Percentiles rank a stretch among this genome's conserved stretches.
phyloP scores from a whole-genome alignment of 805 yeast species.

The Wickerhamiella occidentalis region DNA sequence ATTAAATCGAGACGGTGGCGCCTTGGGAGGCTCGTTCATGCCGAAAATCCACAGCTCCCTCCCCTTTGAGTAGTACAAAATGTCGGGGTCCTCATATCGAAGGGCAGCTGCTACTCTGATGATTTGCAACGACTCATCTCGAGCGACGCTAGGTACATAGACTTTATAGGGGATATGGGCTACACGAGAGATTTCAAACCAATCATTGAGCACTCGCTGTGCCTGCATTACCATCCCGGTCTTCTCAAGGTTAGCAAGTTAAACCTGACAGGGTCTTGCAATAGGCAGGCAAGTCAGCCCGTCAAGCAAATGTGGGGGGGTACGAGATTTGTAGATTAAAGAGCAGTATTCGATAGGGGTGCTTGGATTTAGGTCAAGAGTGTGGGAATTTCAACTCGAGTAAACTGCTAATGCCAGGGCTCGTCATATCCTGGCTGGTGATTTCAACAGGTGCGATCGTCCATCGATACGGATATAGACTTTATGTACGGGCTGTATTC shows the following conservation, averaged over 20 bases:
- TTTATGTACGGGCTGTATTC: too few species aligned
- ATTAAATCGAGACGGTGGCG: constrained; percentile 4
- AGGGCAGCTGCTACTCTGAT: constrained; percentile 18
- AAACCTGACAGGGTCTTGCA: not conserved
- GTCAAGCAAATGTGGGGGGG: too few species aligned
- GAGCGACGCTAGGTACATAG: not conserved
- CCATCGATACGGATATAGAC: too few species aligned
- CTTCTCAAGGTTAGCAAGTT: too few species aligned
- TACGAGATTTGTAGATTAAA: too few species aligned
- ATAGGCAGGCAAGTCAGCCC: too few species aligned
- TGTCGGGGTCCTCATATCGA: constrained; percentile 13
- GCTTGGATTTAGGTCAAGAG: too few species aligned
- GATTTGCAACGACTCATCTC: not conserved
- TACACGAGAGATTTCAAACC: constrained; percentile 16
- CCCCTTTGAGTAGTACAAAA: constrained; percentile 15
- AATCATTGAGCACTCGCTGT: constrained; percentile 16
- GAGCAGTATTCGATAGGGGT: too few species aligned
- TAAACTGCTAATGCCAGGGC: too few species aligned
- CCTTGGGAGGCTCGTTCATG: not conserved
- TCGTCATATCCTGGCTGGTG: too few species aligned
- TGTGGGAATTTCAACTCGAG: too few species aligned
- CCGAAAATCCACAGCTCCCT: constrained; percentile 21
- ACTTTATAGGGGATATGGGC: constrained; percentile 15
- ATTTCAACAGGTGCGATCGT: too few species aligned
- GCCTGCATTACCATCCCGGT: constrained; percentile 8